A percentile compares a stretch with the other conserved stretches of the same genome.
Evolutionary conservation across 176 grass and related monocot species (phyloP).

Genomic region (Oryza glumipatula): DNA sequence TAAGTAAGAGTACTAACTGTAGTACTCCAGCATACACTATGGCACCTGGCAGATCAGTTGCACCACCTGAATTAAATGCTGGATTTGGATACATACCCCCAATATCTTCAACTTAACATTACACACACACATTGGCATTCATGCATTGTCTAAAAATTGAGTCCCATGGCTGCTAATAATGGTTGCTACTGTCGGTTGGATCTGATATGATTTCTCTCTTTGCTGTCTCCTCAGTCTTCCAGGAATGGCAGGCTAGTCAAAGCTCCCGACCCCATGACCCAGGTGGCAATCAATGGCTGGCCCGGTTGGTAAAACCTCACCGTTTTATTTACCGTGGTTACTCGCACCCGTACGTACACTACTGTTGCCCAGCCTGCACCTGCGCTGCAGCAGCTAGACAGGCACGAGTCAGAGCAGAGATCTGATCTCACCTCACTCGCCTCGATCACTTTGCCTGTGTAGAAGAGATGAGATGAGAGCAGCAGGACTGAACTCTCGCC

Average conservation of each 20-base stretch:
- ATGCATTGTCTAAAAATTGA: too few relatives aligned
- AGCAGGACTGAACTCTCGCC: too few relatives aligned
- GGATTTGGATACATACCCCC: neutral
- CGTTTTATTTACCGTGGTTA: slow-evolving; percentile 27
- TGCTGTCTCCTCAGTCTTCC: neutral
- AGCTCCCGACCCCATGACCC: neutral
- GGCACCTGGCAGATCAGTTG: slow-evolving; percentile 3
- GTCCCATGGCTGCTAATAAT: neutral
- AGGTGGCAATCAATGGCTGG: neutral
- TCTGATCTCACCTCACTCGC: slow-evolving; percentile 29
- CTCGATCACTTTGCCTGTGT: slow-evolving; percentile 8
- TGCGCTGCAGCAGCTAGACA: neutral
- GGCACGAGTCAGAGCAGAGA: slow-evolving; percentile 42
- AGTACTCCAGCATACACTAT: neutral
- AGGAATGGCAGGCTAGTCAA: neutral
- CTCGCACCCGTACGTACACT: neutral
- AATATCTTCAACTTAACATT: neutral
- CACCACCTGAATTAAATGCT: slow-evolving; percentile 14
- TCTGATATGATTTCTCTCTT: slow-evolving; percentile 1
- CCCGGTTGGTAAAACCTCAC: neutral
- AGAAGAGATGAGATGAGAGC: neutral
- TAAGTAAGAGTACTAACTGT: too few relatives aligned
- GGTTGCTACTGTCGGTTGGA: neutral
- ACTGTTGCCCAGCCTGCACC: neutral
- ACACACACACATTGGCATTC: neutral